A percentile compares a stretch with the other conserved stretches of the same genome.
Evolutionary conservation across 192 early-diverging fungal genomes (phyloP).

Genomic region (Backusella tarrabulga): DNA sequence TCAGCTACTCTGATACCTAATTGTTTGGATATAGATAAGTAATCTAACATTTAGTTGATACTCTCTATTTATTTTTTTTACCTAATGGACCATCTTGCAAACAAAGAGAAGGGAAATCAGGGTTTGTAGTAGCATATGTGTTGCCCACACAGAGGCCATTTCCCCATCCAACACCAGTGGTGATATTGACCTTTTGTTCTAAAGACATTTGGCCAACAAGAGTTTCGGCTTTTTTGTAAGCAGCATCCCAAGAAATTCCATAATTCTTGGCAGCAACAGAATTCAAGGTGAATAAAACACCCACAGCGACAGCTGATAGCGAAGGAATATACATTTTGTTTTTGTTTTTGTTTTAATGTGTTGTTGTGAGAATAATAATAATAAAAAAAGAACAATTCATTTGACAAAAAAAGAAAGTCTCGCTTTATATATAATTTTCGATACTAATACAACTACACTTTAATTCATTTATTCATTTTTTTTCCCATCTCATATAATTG

Average conservation of each 20-base stretch:
- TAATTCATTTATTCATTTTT: not conserved
- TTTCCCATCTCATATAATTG: not conserved
- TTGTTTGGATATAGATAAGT: not conserved
- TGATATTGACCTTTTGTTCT: conserved; percentile 45
- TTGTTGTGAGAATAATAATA: not conserved
- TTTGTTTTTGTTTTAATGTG: not conserved
- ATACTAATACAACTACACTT: not conserved
- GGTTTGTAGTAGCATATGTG: conserved; percentile 33
- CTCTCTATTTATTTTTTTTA: not conserved
- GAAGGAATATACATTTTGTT: not conserved
- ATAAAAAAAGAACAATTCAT: not conserved
- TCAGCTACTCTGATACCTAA: conserved; percentile 32
- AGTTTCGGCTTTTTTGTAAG: conserved; percentile 20
- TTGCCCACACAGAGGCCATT: conserved; percentile 50
- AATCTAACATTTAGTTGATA: not conserved
- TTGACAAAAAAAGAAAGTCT: not conserved
- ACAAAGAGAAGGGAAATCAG: conserved; percentile 47
- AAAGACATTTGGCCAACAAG: conserved; percentile 38
- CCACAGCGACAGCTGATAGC: not conserved
- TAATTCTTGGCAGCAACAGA: not conserved
- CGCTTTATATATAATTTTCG: not conserved
- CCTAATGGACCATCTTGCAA: conserved; percentile 20
- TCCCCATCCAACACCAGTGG: conserved; percentile 45
- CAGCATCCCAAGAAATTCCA: conserved; percentile 21
- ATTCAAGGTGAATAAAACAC: not conserved